Evolutionary conservation across 495 filamentous ascomycete genomes (phyloP).

Genomic region (Xylaria telfairii): DNA sequence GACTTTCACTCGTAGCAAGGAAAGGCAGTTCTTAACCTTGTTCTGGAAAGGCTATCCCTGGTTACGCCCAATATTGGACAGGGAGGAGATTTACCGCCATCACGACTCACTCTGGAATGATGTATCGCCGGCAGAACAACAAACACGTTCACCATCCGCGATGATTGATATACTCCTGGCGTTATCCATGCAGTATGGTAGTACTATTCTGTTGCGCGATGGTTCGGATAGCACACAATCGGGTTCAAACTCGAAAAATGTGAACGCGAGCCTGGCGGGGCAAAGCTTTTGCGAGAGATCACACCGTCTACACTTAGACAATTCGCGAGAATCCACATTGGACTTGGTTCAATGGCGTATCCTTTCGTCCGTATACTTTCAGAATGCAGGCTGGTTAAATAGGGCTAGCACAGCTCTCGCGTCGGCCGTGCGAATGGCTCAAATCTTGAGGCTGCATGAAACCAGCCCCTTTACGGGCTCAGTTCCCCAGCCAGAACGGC

Average conservation of each 20-base stretch:
- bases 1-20: slow-evolving; percentile 6
- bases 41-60: slow-evolving; percentile 18
- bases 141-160: not conserved
- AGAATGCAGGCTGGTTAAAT: not conserved
- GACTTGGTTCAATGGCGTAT: not conserved
- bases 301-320: not conserved
- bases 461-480: not conserved
- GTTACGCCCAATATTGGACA: slow-evolving; percentile 1
- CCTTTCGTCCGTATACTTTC: not conserved
- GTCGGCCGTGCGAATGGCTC: not conserved
- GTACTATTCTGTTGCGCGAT: slow-evolving; percentile 15
- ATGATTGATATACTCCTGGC: slow-evolving; percentile 11
- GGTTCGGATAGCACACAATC: slow-evolving; percentile 1
- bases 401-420: not conserved
- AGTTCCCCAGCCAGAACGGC: not conserved
- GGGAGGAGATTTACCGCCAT: slow-evolving; percentile 5
- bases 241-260: not conserved
- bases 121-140: slow-evolving; percentile 6
- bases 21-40: slow-evolving; percentile 11
- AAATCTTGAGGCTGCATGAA: not conserved
- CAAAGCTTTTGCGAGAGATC: slow-evolving; percentile 12
- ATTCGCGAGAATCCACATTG: not conserved
- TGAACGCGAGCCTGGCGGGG: not conserved
- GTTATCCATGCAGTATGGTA: slow-evolving; percentile 19
- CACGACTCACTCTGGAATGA: slow-evolving; percentile 20